Evolutionary conservation across 805 yeast genomes (phyloP), one percentile per base, ranked within the genome.

Genomic region (Lachancea kluyveri): DNA sequence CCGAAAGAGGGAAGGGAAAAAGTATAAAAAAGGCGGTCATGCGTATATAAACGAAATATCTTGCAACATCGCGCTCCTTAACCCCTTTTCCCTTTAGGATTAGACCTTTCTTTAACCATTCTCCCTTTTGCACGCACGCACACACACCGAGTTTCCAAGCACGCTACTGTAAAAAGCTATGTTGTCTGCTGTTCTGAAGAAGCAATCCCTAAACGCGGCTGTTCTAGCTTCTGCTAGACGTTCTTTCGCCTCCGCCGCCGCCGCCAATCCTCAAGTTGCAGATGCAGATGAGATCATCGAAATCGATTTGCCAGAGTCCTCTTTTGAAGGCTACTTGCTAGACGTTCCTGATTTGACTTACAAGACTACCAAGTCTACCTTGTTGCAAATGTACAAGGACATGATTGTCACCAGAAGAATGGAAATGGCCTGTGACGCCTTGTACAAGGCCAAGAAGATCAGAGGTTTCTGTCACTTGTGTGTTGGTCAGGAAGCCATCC

Each of bases 401-500:
- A 88, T 92, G 97, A 77, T 81, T 47, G 65, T 80, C 46, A 78
- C 90, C 59, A 79, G 95, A 74, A 83, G 98, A 67, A 79, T 92
- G 92, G 98, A 92, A 70, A 90, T 92, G 95, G 94, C 96, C 24
- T 78, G 97, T 41, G 98, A 92, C 61, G 97, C 96, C 19, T 70
- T 92, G 45, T 92, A 92, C 73, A 92, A 92, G 72, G 95, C 97
- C 54, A 92, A 92, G 73, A 87, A 90, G 69, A 88, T 92, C 57
- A 78, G 97, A 71, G 98, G 98, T 51, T 92, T 92, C 79, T 92
- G 98, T 68, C 98, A 92, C 66, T 76, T 92, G 69, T 84, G 96
- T 9, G 87, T 85, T 43, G 98, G 98, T 56, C 98, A 92, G 70
- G 98, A 92, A 70, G 98, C 98, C 43, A 77, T 92, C 65, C 96